Conservation (phyloP, 371 early-diverging fungal species). For the Apophysomyces ossiformis region DNA sequence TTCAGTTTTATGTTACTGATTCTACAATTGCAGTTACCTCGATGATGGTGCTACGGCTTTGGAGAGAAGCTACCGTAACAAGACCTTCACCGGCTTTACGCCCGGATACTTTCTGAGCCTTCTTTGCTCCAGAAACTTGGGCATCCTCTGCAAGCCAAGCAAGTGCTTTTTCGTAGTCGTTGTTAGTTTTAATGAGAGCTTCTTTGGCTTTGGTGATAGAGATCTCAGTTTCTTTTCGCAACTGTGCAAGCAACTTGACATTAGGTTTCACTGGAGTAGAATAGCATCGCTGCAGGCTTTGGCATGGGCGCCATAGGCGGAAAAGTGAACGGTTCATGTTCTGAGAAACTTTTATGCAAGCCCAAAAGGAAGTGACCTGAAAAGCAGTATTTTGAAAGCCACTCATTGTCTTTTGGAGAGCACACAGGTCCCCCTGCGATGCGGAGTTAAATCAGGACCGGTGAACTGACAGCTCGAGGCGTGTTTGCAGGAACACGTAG, state of each 20-base stretch:
- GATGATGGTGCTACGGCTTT: constrained; percentile 63
- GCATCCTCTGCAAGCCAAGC: constrained; percentile 83
- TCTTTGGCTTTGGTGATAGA: constrained; percentile 88
- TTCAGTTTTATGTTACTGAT: neutral
- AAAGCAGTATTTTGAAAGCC: too few relatives aligned
- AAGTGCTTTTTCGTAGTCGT: constrained; percentile 80
- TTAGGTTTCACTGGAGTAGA: constrained; percentile 64
- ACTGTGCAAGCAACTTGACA: constrained; percentile 68
- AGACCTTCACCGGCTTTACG: constrained; percentile 61
- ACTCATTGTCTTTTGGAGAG: too few relatives aligned
- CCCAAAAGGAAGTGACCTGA: too few relatives aligned
- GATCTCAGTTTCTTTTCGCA: constrained; percentile 86
- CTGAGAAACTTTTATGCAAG: neutral
- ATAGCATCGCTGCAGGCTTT: constrained; percentile 11
- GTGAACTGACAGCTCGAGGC: too few relatives aligned
- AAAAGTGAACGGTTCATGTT: constrained; percentile 5
- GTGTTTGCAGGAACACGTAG: too few relatives aligned
- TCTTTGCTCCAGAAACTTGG: constrained; percentile 72
- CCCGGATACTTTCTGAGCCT: constrained; percentile 61
- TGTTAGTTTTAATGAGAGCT: constrained; percentile 75
- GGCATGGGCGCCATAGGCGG: constrained; percentile 7
- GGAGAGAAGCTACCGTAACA: constrained; percentile 65
- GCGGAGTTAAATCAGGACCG: too few relatives aligned
- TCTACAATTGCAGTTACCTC: constrained; percentile 52
- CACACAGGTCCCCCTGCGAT: too few relatives aligned